Conservation (phyloP, 1,139 yeast species). For the Candida frijolesensis region DNA sequence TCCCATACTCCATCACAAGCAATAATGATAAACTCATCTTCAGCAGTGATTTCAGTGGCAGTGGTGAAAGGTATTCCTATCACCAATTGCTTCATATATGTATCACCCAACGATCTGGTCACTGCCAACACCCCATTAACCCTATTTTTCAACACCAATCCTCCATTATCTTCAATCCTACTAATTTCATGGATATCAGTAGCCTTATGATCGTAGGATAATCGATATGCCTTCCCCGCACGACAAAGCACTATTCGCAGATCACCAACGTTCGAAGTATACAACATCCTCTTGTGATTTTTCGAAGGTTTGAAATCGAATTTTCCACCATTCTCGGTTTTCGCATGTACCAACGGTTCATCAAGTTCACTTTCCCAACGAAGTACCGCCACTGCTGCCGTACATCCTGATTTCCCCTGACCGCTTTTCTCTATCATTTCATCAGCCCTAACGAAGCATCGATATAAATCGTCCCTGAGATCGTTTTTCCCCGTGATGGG, state of each 20-base stretch:
- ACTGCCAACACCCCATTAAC: slow-evolving; percentile 97
- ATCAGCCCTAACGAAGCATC: slow-evolving; percentile 75
- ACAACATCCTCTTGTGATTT: slow-evolving; percentile 69
- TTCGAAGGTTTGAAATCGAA: slow-evolving; percentile 50
- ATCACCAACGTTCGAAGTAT: slow-evolving; percentile 96
- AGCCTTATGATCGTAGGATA: slow-evolving; percentile 95
- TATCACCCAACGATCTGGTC: slow-evolving; percentile 92
- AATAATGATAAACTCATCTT: slow-evolving; percentile 74
- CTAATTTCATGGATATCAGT: slow-evolving; percentile 76
- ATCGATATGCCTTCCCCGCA: slow-evolving; percentile 69
- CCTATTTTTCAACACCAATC: slow-evolving; percentile 83
- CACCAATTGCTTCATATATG: slow-evolving; percentile 86
- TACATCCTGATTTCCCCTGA: slow-evolving; percentile 79
- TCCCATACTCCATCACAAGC: slow-evolving; percentile 98
- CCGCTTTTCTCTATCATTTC: slow-evolving; percentile 59
- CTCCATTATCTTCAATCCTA: slow-evolving; percentile 79
- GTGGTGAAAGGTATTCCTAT: slow-evolving; percentile 94
- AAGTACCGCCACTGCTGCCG: slow-evolving; percentile 92
- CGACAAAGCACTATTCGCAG: slow-evolving; percentile 81
- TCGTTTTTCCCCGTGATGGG: slow-evolving; percentile 24
- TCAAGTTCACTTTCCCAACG: slow-evolving; percentile 64
- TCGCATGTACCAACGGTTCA: slow-evolving; percentile 3
- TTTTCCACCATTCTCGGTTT: slow-evolving; percentile 2
- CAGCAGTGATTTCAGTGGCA: slow-evolving; percentile 65
- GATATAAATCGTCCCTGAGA: slow-evolving; percentile 58